Evolutionary conservation across 129 eudicot genomes (phyloP).

Genomic region (Helianthus annuus): HanXRQr2.0-SUNRISE NC_035446.2:160410871-160411370

Average conservation of each 20-base stretch:
- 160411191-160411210: slow-evolving; percentile 34
- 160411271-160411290: slow-evolving; percentile 49
- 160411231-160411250: slow-evolving; percentile 57
- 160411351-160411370: slow-evolving; percentile 56
- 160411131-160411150: slow-evolving; percentile 61
- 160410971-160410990: slow-evolving; percentile 33
- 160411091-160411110: slow-evolving; percentile 49
- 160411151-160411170: slow-evolving; percentile 70
- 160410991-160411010: slow-evolving; percentile 61
- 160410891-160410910: slow-evolving; percentile 71
- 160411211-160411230: slow-evolving; percentile 46
- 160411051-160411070: slow-evolving; percentile 41
- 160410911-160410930: slow-evolving; percentile 74
- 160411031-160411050: slow-evolving; percentile 44
- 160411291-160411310: slow-evolving; percentile 50
- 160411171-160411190: slow-evolving; percentile 28
- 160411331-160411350: slow-evolving; percentile 66
- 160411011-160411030: slow-evolving; percentile 60
- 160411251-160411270: slow-evolving; percentile 54
- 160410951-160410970: slow-evolving; percentile 30
- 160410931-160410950: slow-evolving; percentile 56
- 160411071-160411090: slow-evolving; percentile 55
- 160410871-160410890: slow-evolving; percentile 56
- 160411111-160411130: slow-evolving; percentile 49
- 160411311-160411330: slow-evolving; percentile 47